phyloP scores from a whole-genome alignment of 2,329 filamentous ascomycete species.

The Colletotrichum incanum region DNA sequence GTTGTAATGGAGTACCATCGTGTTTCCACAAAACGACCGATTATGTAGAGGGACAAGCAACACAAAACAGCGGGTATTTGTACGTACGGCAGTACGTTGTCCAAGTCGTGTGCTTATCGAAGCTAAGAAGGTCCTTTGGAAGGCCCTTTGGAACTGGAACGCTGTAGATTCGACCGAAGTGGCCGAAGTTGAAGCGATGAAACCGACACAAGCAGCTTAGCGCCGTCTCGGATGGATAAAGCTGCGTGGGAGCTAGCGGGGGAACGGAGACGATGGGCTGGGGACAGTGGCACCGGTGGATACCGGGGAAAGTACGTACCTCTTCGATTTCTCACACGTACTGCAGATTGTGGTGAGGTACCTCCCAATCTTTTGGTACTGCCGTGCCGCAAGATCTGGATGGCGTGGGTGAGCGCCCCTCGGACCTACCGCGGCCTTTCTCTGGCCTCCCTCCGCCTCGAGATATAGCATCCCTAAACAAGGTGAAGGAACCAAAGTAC shows the following conservation, averaged over 20 bases:
- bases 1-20: background rate
- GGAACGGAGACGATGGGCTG: conserved; percentile 16
- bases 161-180: conserved; percentile 35
- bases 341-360: background rate
- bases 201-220: conserved; percentile 14
- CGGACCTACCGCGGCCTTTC: conserved; percentile 38
- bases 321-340: background rate
- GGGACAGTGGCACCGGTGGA: background rate
- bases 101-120: background rate
- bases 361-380: background rate
- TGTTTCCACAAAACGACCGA: background rate
- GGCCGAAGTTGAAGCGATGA: conserved; percentile 39
- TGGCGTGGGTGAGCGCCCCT: conserved; percentile 15
- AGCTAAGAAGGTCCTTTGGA: background rate
- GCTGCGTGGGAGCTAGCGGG: conserved; percentile 16
- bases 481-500: background rate
- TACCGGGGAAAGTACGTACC: conserved; percentile 11
- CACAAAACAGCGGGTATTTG: background rate
- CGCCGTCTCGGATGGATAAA: conserved; percentile 23
- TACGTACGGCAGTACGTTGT: background rate
- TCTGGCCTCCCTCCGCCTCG: conserved; percentile 2
- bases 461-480: background rate
- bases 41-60: no score
- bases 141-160: background rate
- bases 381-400: background rate